Conservation (phyloP, 257 asterid species). For the Scutellaria baicalensis region DNA sequence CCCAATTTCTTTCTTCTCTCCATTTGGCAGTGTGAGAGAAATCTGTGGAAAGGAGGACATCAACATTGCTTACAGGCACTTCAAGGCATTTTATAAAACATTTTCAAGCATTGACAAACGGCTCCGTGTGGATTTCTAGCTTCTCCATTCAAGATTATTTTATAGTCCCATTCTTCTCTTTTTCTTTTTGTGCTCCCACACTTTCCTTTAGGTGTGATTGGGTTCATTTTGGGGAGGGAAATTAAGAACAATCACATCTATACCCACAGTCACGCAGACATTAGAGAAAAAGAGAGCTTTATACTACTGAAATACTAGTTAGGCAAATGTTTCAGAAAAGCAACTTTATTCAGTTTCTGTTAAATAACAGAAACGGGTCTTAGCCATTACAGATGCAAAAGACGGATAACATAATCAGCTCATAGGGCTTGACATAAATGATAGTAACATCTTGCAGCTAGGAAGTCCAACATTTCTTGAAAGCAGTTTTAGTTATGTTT, state of each 20-base stretch:
- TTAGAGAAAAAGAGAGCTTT: neutral
- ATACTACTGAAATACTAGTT: neutral
- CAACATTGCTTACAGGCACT: constrained; percentile 88
- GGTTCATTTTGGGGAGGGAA: neutral
- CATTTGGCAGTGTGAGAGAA: constrained; percentile 73
- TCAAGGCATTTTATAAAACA: constrained; percentile 79
- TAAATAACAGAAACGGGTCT: constrained; percentile 12
- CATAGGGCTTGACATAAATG: constrained; percentile 11
- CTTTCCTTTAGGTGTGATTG: neutral
- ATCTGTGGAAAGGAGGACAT: constrained; percentile 91
- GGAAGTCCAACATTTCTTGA: neutral
- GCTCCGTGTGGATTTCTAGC: constrained; percentile 57
- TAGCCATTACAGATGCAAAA: neutral
- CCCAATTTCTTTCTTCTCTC: neutral
- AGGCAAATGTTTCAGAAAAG: neutral
- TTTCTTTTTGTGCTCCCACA: neutral
- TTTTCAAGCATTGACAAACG: constrained; percentile 76
- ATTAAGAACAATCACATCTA: neutral
- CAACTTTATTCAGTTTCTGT: constrained; percentile 13
- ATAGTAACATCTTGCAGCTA: neutral
- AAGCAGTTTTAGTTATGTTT: constrained; percentile 19
- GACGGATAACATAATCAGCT: constrained; percentile 11
- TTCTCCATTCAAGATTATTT: neutral
- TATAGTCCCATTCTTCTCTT: neutral
- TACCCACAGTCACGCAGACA: neutral